Base-by-base conservation (phyloP, 2,329 filamentous ascomycete species). In the Pyrenochaeta sp. region DNA sequence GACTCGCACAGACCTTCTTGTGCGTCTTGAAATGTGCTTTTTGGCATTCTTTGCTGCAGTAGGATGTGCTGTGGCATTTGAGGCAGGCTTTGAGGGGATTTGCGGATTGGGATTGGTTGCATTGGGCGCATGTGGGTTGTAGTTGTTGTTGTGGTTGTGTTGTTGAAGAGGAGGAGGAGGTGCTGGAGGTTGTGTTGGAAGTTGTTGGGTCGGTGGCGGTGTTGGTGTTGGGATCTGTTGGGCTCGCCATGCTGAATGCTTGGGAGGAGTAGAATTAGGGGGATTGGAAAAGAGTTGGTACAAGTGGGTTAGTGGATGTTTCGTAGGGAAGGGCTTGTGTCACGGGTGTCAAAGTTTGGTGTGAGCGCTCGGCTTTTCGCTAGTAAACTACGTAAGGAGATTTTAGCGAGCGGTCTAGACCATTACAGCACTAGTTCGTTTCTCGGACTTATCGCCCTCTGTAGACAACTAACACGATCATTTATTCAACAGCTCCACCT, bases 11-110 rank as follows among this genome's bases (percentile, higher is more conserved):
- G 34, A 72, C 69, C 57, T 78, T 79, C 68, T 80, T 80, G 64
- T 80, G 78, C 42, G 69, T 61, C 54, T 79, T 79, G 60, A 72
- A 73, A 30, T 71, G 68, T 24, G 74, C 72, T 61, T 79, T 79
- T 54, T 77, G 77, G 66, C 77, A 80, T 30, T 79, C 76, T 24
- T 78, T 76, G 7, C 68, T 74, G 65, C 78, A 80, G 64, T 80
- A 80, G 6, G 59, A 52, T 13, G 75, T 71, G 51, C 71, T 77
- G 56, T 79, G 75, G 61, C 78, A 80, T 54, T 76, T 75, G 19
- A 67, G 72, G 63, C 78, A 80, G 44, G 75, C 68, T 56, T 77
- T 79, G 34, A 79, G 67, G 1, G 63, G 34, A 19, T 19, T 19
- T 2, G 19, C 6, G 10, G 10, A 19, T 30, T 37, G 24, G n/a